Evolutionary conservation across 768 basidiomycete genomes (phyloP).

Genomic region (Hypholoma sublateritium): DNA sequence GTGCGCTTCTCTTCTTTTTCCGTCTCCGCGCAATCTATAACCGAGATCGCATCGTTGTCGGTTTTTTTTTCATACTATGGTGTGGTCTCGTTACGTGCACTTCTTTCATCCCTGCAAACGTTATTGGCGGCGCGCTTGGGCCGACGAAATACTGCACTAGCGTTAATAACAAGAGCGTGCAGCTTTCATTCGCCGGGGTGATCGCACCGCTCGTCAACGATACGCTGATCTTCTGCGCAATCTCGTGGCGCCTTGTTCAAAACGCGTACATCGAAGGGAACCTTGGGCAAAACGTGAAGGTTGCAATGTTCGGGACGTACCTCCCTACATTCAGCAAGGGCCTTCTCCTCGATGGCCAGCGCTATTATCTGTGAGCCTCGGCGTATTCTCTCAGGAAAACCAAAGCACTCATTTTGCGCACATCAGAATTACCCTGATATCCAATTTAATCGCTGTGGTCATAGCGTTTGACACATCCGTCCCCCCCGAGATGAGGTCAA

Average conservation of each 20-base stretch:
- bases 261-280: neutral
- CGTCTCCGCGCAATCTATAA: conserved; percentile 20
- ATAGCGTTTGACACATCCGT: neutral
- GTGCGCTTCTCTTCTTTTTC: conserved; percentile 24
- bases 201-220: conserved; percentile 21
- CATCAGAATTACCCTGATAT: neutral
- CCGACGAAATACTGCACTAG: conserved; percentile 20
- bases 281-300: neutral
- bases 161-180: too few relatives aligned
- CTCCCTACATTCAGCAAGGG: conserved; percentile 22
- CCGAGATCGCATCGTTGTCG: conserved; percentile 10
- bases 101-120: conserved; percentile 16
- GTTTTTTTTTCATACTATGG: conserved; percentile 26
- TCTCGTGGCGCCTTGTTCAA: conserved; percentile 23
- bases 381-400: conserved; percentile 9
- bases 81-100: conserved; percentile 20
- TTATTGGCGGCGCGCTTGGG: too few relatives aligned
- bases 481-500: neutral
- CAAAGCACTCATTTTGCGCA: neutral
- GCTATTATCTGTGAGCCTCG: conserved; percentile 33
- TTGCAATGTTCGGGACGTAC: conserved; percentile 15
- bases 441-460: neutral
- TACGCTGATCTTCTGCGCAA: conserved; percentile 26
- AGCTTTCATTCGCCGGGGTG: conserved; percentile 9
- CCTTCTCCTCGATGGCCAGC: conserved; percentile 25